A percentile compares a stretch with the other conserved stretches of the same genome.
phyloP scores from a whole-genome alignment of 768 basidiomycete species.

The Myochromella boudieri region DNA sequence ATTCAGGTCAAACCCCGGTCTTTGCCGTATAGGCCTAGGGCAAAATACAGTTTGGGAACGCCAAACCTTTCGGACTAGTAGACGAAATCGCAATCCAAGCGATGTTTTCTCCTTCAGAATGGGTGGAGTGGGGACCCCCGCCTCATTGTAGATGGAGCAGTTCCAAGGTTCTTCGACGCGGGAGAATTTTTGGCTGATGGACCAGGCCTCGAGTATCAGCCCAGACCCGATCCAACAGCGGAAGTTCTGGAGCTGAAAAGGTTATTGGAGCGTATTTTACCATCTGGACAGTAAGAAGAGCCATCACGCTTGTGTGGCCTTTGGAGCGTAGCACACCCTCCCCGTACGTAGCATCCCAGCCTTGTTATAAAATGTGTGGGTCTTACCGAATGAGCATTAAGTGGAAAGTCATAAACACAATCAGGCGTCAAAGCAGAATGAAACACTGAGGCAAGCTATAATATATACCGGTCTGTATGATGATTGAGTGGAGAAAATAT shows the following conservation, averaged over 20 bases:
- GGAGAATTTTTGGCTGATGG: background rate
- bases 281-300: too few species aligned
- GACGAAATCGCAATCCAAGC: background rate
- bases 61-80: background rate
- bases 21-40: background rate
- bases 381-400: too few species aligned
- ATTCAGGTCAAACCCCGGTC: background rate
- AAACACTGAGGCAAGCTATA: too few species aligned
- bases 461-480: too few species aligned
- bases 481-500: too few species aligned
- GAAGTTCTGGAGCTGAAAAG: background rate
- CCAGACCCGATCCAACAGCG: background rate
- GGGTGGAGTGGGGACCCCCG: background rate
- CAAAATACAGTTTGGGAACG: conserved; percentile 7
- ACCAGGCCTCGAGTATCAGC: background rate
- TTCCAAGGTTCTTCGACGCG: conserved; percentile 3
- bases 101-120: background rate
- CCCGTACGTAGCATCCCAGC: too few species aligned
- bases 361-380: too few species aligned
- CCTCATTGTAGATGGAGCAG: background rate
- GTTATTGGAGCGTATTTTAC: too few species aligned
- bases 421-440: too few species aligned
- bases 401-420: too few species aligned
- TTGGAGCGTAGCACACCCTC: too few species aligned
- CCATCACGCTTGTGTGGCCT: too few species aligned